Conservation (phyloP, 352 stramenopile genomes). For the Pythium plurisporium region DNA sequence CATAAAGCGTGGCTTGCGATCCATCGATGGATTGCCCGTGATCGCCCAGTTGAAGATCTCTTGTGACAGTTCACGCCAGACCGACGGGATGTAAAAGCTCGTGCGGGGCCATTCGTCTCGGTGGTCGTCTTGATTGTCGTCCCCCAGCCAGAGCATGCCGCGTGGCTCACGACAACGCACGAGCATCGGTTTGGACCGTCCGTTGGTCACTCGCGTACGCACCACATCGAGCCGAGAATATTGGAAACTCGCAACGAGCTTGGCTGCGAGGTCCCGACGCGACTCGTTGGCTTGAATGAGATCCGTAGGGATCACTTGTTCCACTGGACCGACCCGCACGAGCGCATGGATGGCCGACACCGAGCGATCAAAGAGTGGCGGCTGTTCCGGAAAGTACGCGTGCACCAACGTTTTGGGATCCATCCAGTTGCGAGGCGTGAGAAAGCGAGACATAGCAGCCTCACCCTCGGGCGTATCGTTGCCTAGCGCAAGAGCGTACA, state of each 20-base stretch:
- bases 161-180: not conserved
- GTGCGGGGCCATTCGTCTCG: not conserved
- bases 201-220: not conserved
- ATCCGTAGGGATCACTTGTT: too few species aligned
- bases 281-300: not conserved
- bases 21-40: too few species aligned
- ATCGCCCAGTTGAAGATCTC: constrained; percentile 6
- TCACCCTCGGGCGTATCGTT: not conserved
- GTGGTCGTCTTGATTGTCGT: not conserved
- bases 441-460: not conserved
- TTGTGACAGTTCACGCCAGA: not conserved
- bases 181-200: not conserved
- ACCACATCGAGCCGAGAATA: not conserved
- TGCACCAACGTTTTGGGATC: not conserved
- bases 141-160: constrained; percentile 1
- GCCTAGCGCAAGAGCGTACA: not conserved
- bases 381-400: constrained; percentile 9
- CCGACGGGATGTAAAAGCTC: not conserved
- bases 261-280: not conserved
- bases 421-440: not conserved
- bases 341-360: constrained; percentile 7
- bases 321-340: not conserved
- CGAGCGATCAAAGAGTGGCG: not conserved
- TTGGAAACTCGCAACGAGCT: not conserved
- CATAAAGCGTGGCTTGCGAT: not conserved